These are phyloP conservation scores for Cicer arietinum DNA, from an alignment of 306 rosid species.

Conservation along the genomic window DNA sequence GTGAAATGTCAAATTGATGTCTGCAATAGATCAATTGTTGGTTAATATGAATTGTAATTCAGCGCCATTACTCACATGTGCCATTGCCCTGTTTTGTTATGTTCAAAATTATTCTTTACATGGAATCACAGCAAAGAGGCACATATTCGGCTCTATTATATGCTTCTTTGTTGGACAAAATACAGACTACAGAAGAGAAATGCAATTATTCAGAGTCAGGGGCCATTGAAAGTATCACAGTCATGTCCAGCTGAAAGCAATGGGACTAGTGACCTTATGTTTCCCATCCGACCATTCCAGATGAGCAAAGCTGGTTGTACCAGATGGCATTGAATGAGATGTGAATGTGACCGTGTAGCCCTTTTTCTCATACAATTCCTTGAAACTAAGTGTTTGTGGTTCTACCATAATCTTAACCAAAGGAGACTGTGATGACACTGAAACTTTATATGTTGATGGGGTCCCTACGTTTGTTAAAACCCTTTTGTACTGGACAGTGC, in stretches of 20 bases:
- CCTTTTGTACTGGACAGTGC: conserved; percentile 65
- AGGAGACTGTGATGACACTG: conserved; percentile 51
- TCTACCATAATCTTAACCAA: conserved; percentile 70
- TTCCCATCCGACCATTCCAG: conserved; percentile 92
- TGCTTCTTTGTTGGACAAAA: conserved; percentile 39
- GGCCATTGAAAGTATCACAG: conserved; percentile 31
- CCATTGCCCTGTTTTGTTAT: conserved; percentile 37
- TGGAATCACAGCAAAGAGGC: conserved; percentile 27
- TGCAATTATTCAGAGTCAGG: conserved; percentile 31
- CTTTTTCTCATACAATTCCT: conserved; percentile 55
- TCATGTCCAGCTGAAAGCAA: conserved; percentile 85
- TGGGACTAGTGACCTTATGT: conserved; percentile 72
- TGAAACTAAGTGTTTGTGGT: conserved; percentile 71
- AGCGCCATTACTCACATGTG: neutral
- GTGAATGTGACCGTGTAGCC: conserved; percentile 74
- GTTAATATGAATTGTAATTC: conserved; percentile 25
- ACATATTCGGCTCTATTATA: conserved; percentile 27
- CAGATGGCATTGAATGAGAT: conserved; percentile 61
- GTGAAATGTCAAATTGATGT: neutral
- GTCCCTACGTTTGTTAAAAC: conserved; percentile 77
- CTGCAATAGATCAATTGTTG: neutral
- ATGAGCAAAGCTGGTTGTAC: conserved; percentile 64
- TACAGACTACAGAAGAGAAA: conserved; percentile 24
- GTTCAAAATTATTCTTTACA: conserved; percentile 44
- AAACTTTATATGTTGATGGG: conserved; percentile 64